phyloP scores from a whole-genome alignment of 164 flowering plant genomes.

The Tetrastigma voinierianum region DNA sequence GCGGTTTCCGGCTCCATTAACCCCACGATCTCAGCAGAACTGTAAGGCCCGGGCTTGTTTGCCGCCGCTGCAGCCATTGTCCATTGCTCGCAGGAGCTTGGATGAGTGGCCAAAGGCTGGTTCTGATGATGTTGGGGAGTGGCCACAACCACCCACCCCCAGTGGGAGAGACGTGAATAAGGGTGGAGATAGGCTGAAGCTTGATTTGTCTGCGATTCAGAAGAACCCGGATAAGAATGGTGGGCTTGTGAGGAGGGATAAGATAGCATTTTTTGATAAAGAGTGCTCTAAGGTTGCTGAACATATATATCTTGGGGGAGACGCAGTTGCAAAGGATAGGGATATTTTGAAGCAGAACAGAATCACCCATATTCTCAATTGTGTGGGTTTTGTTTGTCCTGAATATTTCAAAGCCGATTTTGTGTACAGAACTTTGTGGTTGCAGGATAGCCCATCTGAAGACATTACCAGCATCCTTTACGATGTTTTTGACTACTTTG shows the following conservation, averaged over 20 bases:
- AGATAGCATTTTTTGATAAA: constrained; percentile 76
- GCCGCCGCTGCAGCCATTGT: constrained; percentile 83
- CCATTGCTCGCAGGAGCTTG: constrained; percentile 71
- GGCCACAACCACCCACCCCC: constrained; percentile 80
- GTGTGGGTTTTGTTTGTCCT: constrained; percentile 81
- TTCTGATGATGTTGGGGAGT: constrained; percentile 90
- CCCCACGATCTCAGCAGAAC: constrained; percentile 71
- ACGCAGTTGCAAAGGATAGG: constrained; percentile 70
- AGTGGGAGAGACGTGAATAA: constrained; percentile 49
- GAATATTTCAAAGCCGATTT: constrained; percentile 80
- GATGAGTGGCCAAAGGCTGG: constrained; percentile 96
- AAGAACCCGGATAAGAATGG: constrained; percentile 44
- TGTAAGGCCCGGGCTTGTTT: constrained; percentile 62
- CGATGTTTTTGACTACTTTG: constrained; percentile 88
- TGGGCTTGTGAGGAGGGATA: constrained; percentile 65
- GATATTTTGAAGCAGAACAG: constrained; percentile 63
- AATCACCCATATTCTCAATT: constrained; percentile 75
- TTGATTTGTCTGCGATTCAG: constrained; percentile 70
- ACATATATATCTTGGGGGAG: constrained; percentile 82
- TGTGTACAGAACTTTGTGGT: constrained; percentile 77
- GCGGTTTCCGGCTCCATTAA: constrained; percentile 63
- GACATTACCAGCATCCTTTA: constrained; percentile 83
- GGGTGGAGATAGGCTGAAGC: constrained; percentile 69
- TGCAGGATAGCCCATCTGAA: constrained; percentile 83
- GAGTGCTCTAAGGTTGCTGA: constrained; percentile 83